Percentiles rank a stretch among this genome's conserved stretches.
These are phyloP conservation scores for Phytopythium ostracodes DNA, from an alignment of 352 stramenopile genomes.

Conservation along the genomic window DNA sequence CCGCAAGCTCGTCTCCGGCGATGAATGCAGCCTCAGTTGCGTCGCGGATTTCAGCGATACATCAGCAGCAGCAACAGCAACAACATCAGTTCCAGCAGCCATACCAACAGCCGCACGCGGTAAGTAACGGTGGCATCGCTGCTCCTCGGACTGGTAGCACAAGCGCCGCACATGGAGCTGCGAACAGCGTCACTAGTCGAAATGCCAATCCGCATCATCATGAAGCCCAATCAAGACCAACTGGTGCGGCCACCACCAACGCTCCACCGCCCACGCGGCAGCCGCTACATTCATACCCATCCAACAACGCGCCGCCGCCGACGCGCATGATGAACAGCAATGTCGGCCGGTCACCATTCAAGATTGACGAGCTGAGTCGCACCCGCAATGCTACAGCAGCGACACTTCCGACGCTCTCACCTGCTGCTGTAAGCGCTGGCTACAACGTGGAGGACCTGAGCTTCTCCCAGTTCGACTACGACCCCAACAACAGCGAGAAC, in stretches of 20 bases:
- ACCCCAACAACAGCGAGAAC: slow-evolving; percentile 29
- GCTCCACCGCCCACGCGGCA: slow-evolving; percentile 2
- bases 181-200: not conserved
- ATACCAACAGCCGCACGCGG: slow-evolving; percentile 1
- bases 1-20: not conserved
- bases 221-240: not conserved
- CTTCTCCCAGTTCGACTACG: slow-evolving; percentile 83
- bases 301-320: slow-evolving; percentile 39
- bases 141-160: not conserved
- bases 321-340: slow-evolving; percentile 37
- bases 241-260: not conserved
- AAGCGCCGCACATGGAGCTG: slow-evolving; percentile 1
- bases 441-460: slow-evolving; percentile 81
- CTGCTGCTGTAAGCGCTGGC: slow-evolving; percentile 14
- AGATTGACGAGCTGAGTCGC: not conserved
- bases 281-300: slow-evolving; percentile 14
- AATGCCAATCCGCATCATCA: not conserved
- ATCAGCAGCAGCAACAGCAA: slow-evolving; percentile 15
- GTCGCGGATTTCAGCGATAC: slow-evolving; percentile 29
- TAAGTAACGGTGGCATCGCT: not conserved
- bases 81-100: slow-evolving; percentile 13
- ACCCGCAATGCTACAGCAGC: not conserved
- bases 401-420: not conserved
- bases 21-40: slow-evolving; percentile 9
- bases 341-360: slow-evolving; percentile 8